Conservation (phyloP, 1,284 basidiomycete species). For the Cutaneotrichosporon daszewskae region DNA sequence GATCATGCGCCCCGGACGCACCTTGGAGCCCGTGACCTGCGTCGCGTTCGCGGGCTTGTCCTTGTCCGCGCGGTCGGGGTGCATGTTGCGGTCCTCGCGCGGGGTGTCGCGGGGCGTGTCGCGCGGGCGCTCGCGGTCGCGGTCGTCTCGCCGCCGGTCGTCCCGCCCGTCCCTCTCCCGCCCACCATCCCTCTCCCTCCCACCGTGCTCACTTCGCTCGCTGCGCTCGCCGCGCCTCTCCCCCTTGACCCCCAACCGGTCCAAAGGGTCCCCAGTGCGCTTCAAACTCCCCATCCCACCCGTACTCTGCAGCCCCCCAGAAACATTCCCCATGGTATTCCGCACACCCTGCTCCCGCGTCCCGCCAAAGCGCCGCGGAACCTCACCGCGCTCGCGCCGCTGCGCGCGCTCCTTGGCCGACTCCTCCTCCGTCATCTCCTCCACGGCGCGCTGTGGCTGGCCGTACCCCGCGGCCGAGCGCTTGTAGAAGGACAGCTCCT, state of each 20-base stretch:
- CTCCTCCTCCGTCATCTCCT: constrained; percentile 24
- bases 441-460: constrained; percentile 1
- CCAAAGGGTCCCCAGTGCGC: constrained; percentile 33
- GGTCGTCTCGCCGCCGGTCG: constrained; percentile 5
- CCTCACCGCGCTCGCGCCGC: constrained; percentile 36
- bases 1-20: constrained; percentile 45
- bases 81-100: constrained; percentile 4
- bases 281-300: constrained; percentile 31
- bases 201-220: constrained; percentile 13
- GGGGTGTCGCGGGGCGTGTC: neutral
- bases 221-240: constrained; percentile 6
- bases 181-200: constrained; percentile 7
- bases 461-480: constrained; percentile 22
- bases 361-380: constrained; percentile 40
- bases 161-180: constrained; percentile 1
- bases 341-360: constrained; percentile 41
- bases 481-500: constrained; percentile 49
- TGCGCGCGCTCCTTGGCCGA: constrained; percentile 35
- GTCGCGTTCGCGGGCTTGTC: neutral
- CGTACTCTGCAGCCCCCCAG: constrained; percentile 2
- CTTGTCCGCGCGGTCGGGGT: constrained; percentile 3
- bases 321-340: constrained; percentile 39
- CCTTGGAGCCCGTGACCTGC: constrained; percentile 7
- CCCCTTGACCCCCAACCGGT: constrained; percentile 27
- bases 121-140: constrained; percentile 8